Conservation (phyloP, 768 basidiomycete genomes). For the Amyloporia xantha region DNA sequence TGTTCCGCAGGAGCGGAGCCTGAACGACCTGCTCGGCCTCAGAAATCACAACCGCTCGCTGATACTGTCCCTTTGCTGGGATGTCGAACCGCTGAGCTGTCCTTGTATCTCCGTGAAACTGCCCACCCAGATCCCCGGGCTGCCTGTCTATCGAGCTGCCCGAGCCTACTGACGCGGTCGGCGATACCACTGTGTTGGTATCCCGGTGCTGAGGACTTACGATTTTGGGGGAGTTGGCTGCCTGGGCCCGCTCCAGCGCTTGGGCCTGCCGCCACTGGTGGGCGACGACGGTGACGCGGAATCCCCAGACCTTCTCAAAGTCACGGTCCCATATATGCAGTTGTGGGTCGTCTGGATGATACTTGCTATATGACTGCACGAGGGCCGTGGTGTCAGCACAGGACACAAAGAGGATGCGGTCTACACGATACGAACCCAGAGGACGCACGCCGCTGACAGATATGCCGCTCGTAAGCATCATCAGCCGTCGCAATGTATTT, state of each 20-base stretch:
- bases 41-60: conserved; percentile 10
- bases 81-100: conserved; percentile 8
- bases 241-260: conserved; percentile 12
- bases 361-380: conserved; percentile 58
- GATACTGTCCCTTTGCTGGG: not conserved
- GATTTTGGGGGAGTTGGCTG: not conserved
- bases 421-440: conserved; percentile 45
- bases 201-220: not conserved
- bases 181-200: conserved; percentile 7
- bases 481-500: not conserved
- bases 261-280: conserved; percentile 23
- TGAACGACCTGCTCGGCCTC: conserved; percentile 8
- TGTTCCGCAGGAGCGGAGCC: conserved; percentile 7
- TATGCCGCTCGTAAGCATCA: conserved; percentile 37
- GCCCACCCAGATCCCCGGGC: not conserved
- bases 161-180: not conserved
- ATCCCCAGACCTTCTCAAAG: conserved; percentile 64
- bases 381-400: not conserved
- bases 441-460: conserved; percentile 51
- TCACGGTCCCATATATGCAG: conserved; percentile 54
- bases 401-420: not conserved
- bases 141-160: not conserved
- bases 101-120: conserved; percentile 1
- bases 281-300: conserved; percentile 27
- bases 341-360: conserved; percentile 49